Base-by-base conservation (phyloP, 306 rosid species). In the Vigna reflexopilosa region DNA sequence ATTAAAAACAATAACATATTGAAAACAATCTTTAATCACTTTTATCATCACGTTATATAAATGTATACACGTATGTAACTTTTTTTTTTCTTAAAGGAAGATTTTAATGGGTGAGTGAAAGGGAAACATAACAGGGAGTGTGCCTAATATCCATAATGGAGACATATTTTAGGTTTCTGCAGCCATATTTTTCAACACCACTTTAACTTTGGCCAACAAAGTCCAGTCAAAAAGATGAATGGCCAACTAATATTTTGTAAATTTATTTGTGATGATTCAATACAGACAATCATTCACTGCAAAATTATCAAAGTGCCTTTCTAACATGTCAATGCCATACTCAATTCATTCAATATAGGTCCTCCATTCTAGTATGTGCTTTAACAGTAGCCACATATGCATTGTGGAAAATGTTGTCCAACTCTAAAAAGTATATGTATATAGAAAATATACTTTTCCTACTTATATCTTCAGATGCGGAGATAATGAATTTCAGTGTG, bases 221-320 rank as follows among this genome's bases (percentile, higher is more conserved):
- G 58, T 84, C 58, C 30, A 56, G 87, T 84, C 87, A 84, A 84
- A 76, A 69, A 84, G 77, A 12, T 26, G 77, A 22, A 13, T 4
- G 20, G 26, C 26, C 19, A 76, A 75, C 59, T 6, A 67, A 70
- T 26, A 20, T 67, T 72, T 81, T 57, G 78, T 48, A 72, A 80
- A 76, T 15, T 77, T 65, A 19, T 50, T 19, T 20, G 9, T 15
- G 45, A 67, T 65, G 55, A 8, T 56, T 30, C 62, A 80, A 59
- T 42, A 59, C 42, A 16, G 2, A 17, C 70, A 30, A 42, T 61
- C 30, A 62, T 62, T 52, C 59, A 75, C 54, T 71, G 42, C 48
- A 47, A 30, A 30, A 19, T 40, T 42, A 45, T 20, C 28, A 22
- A 30, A 40, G 17, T 32, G 52, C 19, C 32, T 72, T 72, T 80